These are phyloP conservation scores for Medicago lupulina DNA, from an alignment of 306 rosid genomes.

Conservation along the genomic window DNA sequence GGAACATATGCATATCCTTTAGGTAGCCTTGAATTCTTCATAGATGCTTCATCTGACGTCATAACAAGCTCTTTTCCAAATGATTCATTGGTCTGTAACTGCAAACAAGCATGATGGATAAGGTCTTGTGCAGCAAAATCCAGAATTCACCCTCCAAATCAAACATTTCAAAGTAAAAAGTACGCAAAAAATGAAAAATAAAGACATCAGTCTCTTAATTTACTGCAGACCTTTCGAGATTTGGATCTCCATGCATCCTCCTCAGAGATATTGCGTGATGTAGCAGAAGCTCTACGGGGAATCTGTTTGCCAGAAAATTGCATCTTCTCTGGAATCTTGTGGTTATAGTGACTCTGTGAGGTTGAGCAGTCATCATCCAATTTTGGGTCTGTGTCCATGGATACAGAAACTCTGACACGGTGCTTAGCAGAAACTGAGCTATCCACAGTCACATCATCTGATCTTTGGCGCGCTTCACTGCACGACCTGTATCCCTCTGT, in stretches of 20 bases:
- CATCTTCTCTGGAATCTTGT: conserved; percentile 58
- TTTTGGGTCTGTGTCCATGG: conserved; percentile 76
- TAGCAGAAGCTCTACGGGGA: conserved; percentile 65
- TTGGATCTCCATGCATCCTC: conserved; percentile 80
- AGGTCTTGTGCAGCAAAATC: conserved; percentile 34
- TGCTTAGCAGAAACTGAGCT: conserved; percentile 74
- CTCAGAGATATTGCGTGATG: conserved; percentile 58
- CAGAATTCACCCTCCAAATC: conserved; percentile 25
- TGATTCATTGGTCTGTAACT: conserved; percentile 73
- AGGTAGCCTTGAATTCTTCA: conserved; percentile 87
- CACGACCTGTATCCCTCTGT: conserved; percentile 84
- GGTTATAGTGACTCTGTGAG: conserved; percentile 64
- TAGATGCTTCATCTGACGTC: conserved; percentile 97
- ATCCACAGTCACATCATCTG: conserved; percentile 92
- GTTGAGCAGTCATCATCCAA: conserved; percentile 87
- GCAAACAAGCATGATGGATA: conserved; percentile 38
- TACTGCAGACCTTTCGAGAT: conserved; percentile 71
- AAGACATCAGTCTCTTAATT: background rate
- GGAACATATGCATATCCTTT: conserved; percentile 98
- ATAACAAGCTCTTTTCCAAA: conserved; percentile 91
- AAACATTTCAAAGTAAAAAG: background rate
- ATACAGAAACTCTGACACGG: conserved; percentile 58
- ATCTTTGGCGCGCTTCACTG: conserved; percentile 87
- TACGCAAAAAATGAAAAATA: background rate
- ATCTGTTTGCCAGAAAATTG: conserved; percentile 91